A percentile compares a stretch with the other conserved stretches of the same genome.
These are phyloP conservation scores for Podila clonocystis DNA, from an alignment of 192 early-diverging fungal genomes.

Conservation along the genomic window DNA sequence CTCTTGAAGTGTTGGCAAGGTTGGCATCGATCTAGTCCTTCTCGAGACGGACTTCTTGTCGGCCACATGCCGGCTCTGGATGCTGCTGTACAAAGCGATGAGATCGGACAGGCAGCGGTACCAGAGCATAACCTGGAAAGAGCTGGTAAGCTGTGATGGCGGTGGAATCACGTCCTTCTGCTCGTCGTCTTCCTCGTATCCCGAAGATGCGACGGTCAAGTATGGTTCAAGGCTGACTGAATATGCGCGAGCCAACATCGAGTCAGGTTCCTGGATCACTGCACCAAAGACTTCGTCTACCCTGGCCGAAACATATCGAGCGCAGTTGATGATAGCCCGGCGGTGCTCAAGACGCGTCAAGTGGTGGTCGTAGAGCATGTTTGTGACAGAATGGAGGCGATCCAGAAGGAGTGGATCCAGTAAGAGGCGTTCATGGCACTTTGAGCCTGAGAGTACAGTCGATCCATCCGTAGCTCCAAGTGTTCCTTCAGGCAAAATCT, in stretches of 20 bases:
- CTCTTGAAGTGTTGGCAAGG: neutral
- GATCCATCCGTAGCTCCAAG: neutral
- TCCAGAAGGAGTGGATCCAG: constrained; percentile 20
- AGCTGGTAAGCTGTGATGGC: constrained; percentile 22
- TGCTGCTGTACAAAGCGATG: constrained; percentile 18
- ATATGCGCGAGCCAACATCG: constrained; percentile 7
- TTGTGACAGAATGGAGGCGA: constrained; percentile 25
- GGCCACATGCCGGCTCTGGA: constrained; percentile 15
- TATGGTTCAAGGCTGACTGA: neutral
- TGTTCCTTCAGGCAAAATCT: neutral
- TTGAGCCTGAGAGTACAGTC: neutral
- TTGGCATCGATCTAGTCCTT: neutral
- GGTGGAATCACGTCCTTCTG: neutral
- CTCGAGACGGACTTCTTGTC: neutral
- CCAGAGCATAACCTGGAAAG: constrained; percentile 46
- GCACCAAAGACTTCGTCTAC: constrained; percentile 23
- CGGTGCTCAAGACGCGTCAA: constrained; percentile 25
- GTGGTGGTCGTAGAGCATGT: constrained; percentile 35
- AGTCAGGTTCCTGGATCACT: constrained; percentile 13
- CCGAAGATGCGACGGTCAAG: too few species aligned
- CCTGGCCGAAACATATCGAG: constrained; percentile 42
- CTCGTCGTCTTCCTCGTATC: too few species aligned
- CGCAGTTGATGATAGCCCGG: constrained; percentile 45
- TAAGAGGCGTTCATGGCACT: neutral
- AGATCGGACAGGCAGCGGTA: constrained; percentile 38